phyloP scores from a whole-genome alignment of 2,329 filamentous ascomycete genomes.

The Septoria linicola region DNA sequence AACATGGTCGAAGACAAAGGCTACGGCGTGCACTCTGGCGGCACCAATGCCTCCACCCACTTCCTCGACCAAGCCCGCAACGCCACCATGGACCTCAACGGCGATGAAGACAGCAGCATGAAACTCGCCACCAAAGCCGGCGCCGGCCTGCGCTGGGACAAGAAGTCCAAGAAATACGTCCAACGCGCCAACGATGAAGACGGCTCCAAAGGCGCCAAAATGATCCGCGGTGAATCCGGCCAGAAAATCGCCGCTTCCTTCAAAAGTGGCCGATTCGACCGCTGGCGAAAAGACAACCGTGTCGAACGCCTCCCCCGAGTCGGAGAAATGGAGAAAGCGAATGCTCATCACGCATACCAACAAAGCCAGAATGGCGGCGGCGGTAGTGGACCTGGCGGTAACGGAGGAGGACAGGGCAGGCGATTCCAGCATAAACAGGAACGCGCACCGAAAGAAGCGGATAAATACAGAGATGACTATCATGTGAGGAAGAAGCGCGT shows the following conservation, averaged over 20 bases:
- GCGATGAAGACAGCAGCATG: slow-evolving; percentile 76
- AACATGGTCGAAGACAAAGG: slow-evolving; percentile 86
- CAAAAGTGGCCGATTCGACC: slow-evolving; percentile 88
- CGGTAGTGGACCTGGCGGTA: slow-evolving; percentile 20
- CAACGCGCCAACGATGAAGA: slow-evolving; percentile 90
- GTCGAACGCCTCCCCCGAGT: slow-evolving; percentile 74
- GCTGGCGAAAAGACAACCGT: slow-evolving; percentile 84
- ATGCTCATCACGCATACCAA: slow-evolving; percentile 35
- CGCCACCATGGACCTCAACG: slow-evolving; percentile 87
- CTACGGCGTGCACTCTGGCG: slow-evolving; percentile 85
- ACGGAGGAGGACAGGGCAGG: slow-evolving; percentile 50
- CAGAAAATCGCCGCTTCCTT: slow-evolving; percentile 95
- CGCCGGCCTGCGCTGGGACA: slow-evolving; percentile 87
- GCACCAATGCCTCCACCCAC: slow-evolving; percentile 58
- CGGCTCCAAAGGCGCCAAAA: slow-evolving; percentile 67
- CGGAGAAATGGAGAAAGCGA: slow-evolving; percentile 69
- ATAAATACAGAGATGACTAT: slow-evolving; percentile 90
- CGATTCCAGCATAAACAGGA: slow-evolving; percentile 84
- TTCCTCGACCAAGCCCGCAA: slow-evolving; percentile 86
- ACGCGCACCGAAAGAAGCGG: slow-evolving; percentile 86
- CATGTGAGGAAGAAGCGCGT: slow-evolving; percentile 86
- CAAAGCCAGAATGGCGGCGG: slow-evolving; percentile 31
- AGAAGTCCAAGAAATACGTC: slow-evolving; percentile 95
- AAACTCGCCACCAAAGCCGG: slow-evolving; percentile 67
- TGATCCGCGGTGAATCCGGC: slow-evolving; percentile 84